Conservation (phyloP, 352 stramenopile genomes). For the Phytophthora idaei region DNA sequence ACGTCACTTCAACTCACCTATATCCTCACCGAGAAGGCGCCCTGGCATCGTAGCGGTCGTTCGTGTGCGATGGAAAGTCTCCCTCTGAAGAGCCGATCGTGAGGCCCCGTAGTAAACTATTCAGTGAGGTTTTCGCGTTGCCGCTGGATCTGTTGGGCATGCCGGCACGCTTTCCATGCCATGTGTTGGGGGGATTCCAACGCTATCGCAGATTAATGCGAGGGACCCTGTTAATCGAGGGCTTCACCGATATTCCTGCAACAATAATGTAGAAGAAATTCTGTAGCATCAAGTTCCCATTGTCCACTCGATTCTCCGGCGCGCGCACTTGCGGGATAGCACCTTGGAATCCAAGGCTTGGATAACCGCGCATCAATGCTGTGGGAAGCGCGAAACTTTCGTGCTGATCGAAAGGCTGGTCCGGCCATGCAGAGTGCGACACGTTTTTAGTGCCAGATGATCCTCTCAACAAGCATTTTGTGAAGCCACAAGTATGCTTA, state of each 20-base stretch:
- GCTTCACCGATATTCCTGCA: not conserved
- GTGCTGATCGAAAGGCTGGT: conserved; percentile 17
- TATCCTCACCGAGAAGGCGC: too few relatives aligned
- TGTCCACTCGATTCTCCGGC: not conserved
- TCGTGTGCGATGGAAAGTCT: conserved; percentile 13
- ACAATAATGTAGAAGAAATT: not conserved
- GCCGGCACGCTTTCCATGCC: conserved; percentile 17
- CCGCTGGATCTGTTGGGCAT: conserved; percentile 1
- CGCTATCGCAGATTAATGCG: conserved; percentile 20
- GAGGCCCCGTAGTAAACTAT: conserved; percentile 10
- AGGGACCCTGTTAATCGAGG: conserved; percentile 6
- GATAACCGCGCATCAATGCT: conserved; percentile 1
- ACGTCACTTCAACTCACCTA: too few relatives aligned
- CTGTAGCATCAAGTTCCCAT: not conserved
- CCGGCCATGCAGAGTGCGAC: conserved; percentile 12
- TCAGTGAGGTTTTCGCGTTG: conserved; percentile 11
- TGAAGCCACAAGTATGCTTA: not conserved
- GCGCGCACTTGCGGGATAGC: conserved; percentile 4
- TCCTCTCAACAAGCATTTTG: not conserved
- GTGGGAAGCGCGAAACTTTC: conserved; percentile 9
- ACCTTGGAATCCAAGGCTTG: not conserved
- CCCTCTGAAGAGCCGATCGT: conserved; percentile 1
- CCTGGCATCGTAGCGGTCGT: too few relatives aligned
- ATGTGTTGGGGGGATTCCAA: conserved; percentile 22
- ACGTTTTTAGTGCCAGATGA: conserved; percentile 14